Conservation (phyloP, 495 filamentous ascomycete species). For the Tuber brumale region DNA sequence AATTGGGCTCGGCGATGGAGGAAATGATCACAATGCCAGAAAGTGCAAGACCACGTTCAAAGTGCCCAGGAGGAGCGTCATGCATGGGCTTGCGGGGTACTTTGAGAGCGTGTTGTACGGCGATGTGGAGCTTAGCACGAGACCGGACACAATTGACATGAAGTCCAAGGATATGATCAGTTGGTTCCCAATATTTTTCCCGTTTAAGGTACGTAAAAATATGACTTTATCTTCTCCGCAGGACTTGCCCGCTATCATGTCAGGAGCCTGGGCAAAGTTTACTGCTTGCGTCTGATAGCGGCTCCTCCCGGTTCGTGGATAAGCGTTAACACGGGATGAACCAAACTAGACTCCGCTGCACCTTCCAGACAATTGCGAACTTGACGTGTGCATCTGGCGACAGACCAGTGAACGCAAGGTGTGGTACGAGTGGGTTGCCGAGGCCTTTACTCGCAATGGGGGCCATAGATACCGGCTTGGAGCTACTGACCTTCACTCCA, state of each 20-base stretch:
- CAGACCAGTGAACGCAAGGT: slow-evolving; percentile 92
- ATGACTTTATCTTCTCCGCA: slow-evolving; percentile 2
- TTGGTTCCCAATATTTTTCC: slow-evolving; percentile 99
- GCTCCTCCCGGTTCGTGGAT: slow-evolving; percentile 4
- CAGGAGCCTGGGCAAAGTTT: slow-evolving; percentile 8
- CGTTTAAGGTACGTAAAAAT: slow-evolving; percentile 66
- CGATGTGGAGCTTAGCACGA: slow-evolving; percentile 79
- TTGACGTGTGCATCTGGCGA: slow-evolving; percentile 88
- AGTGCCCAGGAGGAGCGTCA: slow-evolving; percentile 60
- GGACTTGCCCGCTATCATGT: neutral
- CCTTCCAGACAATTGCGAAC: slow-evolving; percentile 72
- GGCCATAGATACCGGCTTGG: slow-evolving; percentile 66
- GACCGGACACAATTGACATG: slow-evolving; percentile 81
- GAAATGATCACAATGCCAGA: slow-evolving; percentile 84
- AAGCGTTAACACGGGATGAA: slow-evolving; percentile 20
- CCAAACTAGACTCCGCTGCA: slow-evolving; percentile 69
- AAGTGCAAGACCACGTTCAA: slow-evolving; percentile 50
- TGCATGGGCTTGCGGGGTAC: slow-evolving; percentile 88
- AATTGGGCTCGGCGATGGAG: slow-evolving; percentile 53
- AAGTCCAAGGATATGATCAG: slow-evolving; percentile 97
- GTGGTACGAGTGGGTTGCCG: slow-evolving; percentile 98
- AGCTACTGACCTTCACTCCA: slow-evolving; percentile 77
- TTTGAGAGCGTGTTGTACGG: slow-evolving; percentile 89
- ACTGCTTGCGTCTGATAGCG: slow-evolving; percentile 11
- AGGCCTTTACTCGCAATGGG: slow-evolving; percentile 63